Base-by-base conservation (phyloP, 495 filamentous ascomycete species). In the Aspergillus biplanus region DNA sequence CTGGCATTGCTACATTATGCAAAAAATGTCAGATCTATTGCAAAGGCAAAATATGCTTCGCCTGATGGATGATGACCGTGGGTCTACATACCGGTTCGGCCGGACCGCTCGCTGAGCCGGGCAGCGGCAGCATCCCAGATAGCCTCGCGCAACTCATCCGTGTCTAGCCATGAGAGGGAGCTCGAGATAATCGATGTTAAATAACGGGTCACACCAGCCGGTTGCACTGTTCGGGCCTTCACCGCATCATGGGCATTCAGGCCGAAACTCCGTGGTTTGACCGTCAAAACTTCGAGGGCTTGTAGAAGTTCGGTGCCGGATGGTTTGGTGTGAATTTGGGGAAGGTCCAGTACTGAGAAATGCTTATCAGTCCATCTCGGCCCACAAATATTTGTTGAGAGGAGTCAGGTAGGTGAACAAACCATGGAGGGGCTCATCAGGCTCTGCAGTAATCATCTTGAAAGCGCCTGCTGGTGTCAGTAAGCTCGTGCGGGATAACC, bases 61-160 rank as follows among this genome's bases (percentile, higher is more conserved):
- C 21, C 21, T 27, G 21, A 27, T 27, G 21, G 21, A 27, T 27
- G 21, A 27, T 27, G 2, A 27, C 21, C 21, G 33, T 34, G 46
- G 32, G 31, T 46, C 58, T 35, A 35, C 70, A 46, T 73, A 85
- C 84, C 84, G 13, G 83, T 74, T 54, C 95, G 82, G 3, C 95
- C 95, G 64, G 92, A 95, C 11, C 94, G 83, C 71, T 97, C 93
- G 31, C 89, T 85, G 37, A 98, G 78, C 37, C 95, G 82, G 58
- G 83, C 83, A 63, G 90, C 89, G 5, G 94, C 92, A 49, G 87
- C 75, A 63, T 92, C 88, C 90, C 92, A 95, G 13, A 98, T 78
- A 9, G 79, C 75, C 69, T 97, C 94, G 57, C 83, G 84, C 61
- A 87, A 78, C 32, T 85, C 86, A 37, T 93, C 90, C 33, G 85